Base-by-base conservation (phyloP, 2,329 filamentous ascomycete species). In the Penicillium sclerotigenum region DNA sequence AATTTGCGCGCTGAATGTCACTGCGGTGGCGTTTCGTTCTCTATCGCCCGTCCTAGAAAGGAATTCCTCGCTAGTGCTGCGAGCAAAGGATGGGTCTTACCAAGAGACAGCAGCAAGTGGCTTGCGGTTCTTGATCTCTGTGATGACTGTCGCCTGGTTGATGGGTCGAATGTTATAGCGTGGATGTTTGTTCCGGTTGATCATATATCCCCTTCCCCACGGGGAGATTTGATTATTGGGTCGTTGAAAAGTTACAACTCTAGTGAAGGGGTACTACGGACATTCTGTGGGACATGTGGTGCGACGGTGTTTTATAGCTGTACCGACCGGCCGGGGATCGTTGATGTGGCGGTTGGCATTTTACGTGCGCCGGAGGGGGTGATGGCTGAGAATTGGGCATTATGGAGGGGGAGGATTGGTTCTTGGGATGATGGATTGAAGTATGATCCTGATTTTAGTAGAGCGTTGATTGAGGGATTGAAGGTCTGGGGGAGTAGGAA, bases 231-330 rank as follows among this genome's bases (percentile, higher is more conserved):
- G 5, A 26, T 57, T 3, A 73, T 77, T 34, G 75, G 77, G 5
- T 73, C 74, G 2, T 62, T 74, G 28, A 77, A 75, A 57, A 55
- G 56, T 3, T 79, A 77, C 57, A 55, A 59, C 8, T 78, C 73
- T 5, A 75, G 72, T 2, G 16, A 59, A 1, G 69, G 62, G 3
- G 73, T 75, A 6, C 62, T 65, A 14, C 68, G 78, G 29, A 73
- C 71, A 13, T 80, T 80, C 62, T 81, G 79, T 60, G 69, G 71
- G 5, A 67, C 40, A 0, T 81, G 79, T 59, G 78, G 78, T 0
- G 78, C 79, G 7, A 73, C 67, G 2, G 72, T 78, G 4, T 77
- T 76, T 51, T 80, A 72, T 55, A 57, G 59, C 20, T 66, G 64
- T 29, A 65, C 70, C n/a, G 71, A 72, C 5, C 62, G 77, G 50